These are phyloP conservation scores for Raphanus sativus DNA, from an alignment of 345 rosid species.

Conservation along the genomic window DNA sequence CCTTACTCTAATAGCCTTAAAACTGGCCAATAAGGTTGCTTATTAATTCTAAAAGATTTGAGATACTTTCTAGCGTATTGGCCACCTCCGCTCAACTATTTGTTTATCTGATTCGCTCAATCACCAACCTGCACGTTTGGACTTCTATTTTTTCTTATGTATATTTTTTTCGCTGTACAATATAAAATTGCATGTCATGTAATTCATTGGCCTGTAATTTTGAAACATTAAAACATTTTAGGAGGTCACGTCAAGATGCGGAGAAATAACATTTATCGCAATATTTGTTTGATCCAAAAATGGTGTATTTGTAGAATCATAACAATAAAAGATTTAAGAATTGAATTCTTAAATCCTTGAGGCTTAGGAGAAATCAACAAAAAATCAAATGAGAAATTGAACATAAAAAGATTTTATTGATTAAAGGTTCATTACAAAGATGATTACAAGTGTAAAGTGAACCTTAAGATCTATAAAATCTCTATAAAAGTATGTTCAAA, in stretches of 20 bases:
- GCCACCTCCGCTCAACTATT: constrained; percentile 19
- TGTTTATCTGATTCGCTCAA: constrained; percentile 31
- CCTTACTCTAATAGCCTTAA: constrained; percentile 15
- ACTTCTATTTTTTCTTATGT: constrained; percentile 24
- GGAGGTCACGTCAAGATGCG: not conserved
- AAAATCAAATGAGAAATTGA: no score
- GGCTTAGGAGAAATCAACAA: no score
- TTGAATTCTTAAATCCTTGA: no score
- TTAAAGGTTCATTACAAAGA: no score
- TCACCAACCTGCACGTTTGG: constrained; percentile 27
- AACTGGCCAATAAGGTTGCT: no score
- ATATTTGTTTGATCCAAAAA: not conserved
- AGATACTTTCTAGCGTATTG: constrained; percentile 22
- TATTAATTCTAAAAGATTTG: not conserved
- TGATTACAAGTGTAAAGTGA: no score
- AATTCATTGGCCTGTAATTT: not conserved
- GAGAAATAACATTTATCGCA: constrained; percentile 23
- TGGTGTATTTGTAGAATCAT: no score
- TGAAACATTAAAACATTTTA: not conserved
- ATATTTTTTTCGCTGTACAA: not conserved
- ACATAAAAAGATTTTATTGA: no score
- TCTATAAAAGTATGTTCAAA: no score
- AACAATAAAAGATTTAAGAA: no score
- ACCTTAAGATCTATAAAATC: no score
- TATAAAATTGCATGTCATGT: not conserved